Evolutionary conservation across 176 grass and related monocot species (phyloP), one percentile per base, ranked within the genome.

Genomic region (Triticum monococcum): DNA sequence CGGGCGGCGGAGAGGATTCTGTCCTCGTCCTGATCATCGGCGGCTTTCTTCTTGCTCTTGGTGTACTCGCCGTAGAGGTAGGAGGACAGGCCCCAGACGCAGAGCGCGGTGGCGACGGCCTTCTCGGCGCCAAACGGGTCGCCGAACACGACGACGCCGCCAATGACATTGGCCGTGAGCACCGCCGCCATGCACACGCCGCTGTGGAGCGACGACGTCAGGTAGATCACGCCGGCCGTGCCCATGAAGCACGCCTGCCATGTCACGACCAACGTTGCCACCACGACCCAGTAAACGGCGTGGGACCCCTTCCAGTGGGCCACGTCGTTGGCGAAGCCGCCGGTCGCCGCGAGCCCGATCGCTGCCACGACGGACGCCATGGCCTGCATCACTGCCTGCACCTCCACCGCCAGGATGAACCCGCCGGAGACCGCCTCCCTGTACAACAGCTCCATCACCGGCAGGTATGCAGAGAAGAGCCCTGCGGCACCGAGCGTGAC

Each of bases 171-270:
- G 66, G 88, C 88, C 6, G 95, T 82, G 18, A 95, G 89, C 77
- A 97, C 86, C 25, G 92, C 91, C 14, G 95, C 80, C 95, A 97
- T 95, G 90, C 95, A 97, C 81, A 97, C 92, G 43, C 92, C 95
- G 75, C 95, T 94, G 86, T 94, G 89, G 23, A 97, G 87, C 18
- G 95, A 95, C 61, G 95, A 90, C 37, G 91, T 97, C 4, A 95
- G 88, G 80, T 93, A 97, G 43, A 97, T 84, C 95, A 91, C 87
- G 64, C 92, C 92, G 0, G 93, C 93, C 3, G 93, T 98, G 59
- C 93, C 93, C 87, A 98, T 89, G 86, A 98, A 98, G 86, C 93
- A 92, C 12, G 94, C 79, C 80, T 98, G 95, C 95, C 95, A 98
- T 31, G 77, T 90, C 5, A 83, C 78, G 26, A 93, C 89, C 40